Conservation (phyloP, 2,329 filamentous ascomycete genomes). For the Colletotrichum orbiculare region DNA sequence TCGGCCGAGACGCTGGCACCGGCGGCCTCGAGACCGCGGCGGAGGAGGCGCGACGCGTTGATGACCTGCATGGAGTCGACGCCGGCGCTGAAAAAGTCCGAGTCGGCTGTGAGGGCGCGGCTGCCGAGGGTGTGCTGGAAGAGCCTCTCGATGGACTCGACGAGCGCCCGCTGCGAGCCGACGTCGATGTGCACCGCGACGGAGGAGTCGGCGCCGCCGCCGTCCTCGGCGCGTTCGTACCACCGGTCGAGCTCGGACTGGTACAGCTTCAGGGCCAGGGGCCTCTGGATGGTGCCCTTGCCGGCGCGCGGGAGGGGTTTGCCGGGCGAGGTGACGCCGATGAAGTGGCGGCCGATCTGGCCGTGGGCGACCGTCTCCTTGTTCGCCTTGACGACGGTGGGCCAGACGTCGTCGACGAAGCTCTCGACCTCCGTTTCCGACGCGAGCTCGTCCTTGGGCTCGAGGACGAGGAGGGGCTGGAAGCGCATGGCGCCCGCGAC, state of each 20-base stretch:
- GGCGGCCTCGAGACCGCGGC: constrained; percentile 45
- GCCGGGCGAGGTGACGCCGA: constrained; percentile 50
- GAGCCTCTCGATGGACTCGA: constrained; percentile 40
- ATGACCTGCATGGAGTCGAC: constrained; percentile 55
- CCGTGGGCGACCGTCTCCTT: constrained; percentile 52
- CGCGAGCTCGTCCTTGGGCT: constrained; percentile 50
- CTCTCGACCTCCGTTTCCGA: constrained; percentile 37
- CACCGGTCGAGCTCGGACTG: constrained; percentile 54
- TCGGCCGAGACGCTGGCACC: constrained; percentile 48
- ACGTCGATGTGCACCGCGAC: constrained; percentile 55
- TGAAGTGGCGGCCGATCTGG: constrained; percentile 53
- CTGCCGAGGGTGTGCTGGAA: constrained; percentile 38
- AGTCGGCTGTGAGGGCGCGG: constrained; percentile 39
- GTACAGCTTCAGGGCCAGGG: constrained; percentile 53
- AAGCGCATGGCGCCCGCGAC: constrained; percentile 59
- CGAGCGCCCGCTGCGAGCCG: constrained; percentile 39
- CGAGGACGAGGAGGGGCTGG: constrained; percentile 59
- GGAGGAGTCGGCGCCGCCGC: constrained; percentile 37
- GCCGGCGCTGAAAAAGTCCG: constrained; percentile 52
- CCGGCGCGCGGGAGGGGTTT: constrained; percentile 57
- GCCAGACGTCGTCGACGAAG: constrained; percentile 58
- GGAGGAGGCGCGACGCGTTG: constrained; percentile 49
- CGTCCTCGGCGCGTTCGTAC: constrained; percentile 51
- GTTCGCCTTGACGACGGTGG: constrained; percentile 55
- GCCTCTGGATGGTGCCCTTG: constrained; percentile 59